Evolutionary conservation across 495 filamentous ascomycete genomes (phyloP), one percentile per base, ranked within the genome.

Genomic region (Pyrenopolyporus hunteri): DNA sequence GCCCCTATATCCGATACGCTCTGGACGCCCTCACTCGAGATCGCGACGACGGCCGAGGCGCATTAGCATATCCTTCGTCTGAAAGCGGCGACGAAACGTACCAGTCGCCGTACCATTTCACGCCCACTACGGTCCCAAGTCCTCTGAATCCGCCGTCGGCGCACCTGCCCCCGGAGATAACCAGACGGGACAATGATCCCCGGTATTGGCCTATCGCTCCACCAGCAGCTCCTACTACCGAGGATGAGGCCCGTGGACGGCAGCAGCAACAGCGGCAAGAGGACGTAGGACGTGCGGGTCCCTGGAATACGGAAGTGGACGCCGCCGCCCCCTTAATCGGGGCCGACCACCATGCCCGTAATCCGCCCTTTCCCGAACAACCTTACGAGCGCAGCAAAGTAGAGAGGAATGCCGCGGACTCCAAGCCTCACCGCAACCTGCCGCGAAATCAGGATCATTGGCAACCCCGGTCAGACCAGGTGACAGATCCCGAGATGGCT

Each of bases 1-100:
- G 70, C 0, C 78, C 79, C 0, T 80, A 75, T 40, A 74, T 81
- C 52, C 78, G 76, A 35, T 76, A 78, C 47, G 79, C 79, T 42
- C 65, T 81, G 47, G 76, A 81, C 43, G 78, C 77, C 28, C 64
- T 81, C 19, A 78, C 75, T 7, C 63, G 69, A 7, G 63, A 63
- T 53, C 70, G 65, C 13, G 68, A 73, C 23, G 51, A 71, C 16
- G 53, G 48, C 16, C 37, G 68, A 58, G 17, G 68, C 59, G 11
- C 72, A 66, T 72, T 70, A 9, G 57, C 36, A 63, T 47, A 62
- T 36, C 23, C 44, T 46, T 63, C 69, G 0, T 74, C 74, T 1
- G n/a, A n/a, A n/a, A 62, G 59, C 33, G 72, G 70, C 45, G 68
- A 73, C 11, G 49, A 54, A 47, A 35, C 25, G 9, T 37, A 52